phyloP scores from a whole-genome alignment of 73 alveolate genomes.

The Tetrahymena thermophila region DNA sequence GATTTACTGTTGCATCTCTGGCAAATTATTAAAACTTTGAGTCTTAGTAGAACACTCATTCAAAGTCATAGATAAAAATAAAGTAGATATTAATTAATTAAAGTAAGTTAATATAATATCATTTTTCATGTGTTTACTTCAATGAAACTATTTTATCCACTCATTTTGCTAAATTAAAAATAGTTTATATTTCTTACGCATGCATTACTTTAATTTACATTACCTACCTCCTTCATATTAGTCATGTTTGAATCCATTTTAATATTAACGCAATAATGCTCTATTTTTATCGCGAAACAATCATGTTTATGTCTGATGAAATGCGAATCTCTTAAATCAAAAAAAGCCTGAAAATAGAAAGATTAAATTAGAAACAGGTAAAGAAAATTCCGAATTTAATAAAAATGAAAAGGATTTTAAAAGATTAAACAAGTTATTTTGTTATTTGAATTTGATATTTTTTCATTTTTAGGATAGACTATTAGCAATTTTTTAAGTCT shows the following conservation, averaged over 20 bases:
- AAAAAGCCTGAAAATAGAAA: background rate
- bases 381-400: background rate
- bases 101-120: background rate
- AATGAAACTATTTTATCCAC: background rate
- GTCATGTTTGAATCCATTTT: too few species aligned
- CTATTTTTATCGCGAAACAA: too few species aligned
- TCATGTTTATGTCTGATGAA: background rate
- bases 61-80: background rate
- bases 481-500: too few species aligned
- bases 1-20: background rate
- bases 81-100: background rate
- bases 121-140: background rate
- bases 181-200: too few species aligned
- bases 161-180: background rate
- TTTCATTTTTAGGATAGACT: background rate
- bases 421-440: too few species aligned
- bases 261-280: too few species aligned
- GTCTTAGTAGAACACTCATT: too few species aligned
- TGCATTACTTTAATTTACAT: too few species aligned
- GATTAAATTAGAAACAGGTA: background rate
- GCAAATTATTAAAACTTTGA: background rate
- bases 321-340: background rate
- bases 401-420: background rate
- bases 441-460: too few species aligned
- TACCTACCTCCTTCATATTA: too few species aligned